Evolutionary conservation across 139 green algal species (phyloP).

Genomic region (Klebsormidium nitens): DNA sequence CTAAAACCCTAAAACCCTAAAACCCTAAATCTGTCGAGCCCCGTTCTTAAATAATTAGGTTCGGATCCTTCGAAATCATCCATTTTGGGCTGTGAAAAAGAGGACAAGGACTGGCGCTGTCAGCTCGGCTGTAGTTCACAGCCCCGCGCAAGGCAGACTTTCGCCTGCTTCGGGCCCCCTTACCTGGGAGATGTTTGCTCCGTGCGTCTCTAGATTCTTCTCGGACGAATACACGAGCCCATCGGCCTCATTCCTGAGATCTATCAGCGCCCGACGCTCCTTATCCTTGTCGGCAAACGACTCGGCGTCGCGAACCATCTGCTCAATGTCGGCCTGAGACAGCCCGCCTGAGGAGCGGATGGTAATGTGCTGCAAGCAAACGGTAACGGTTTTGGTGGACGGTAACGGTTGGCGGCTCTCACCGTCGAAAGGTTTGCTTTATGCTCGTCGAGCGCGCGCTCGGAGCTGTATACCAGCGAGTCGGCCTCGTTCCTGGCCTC

Average conservation of each 20-base stretch:
- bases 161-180: conserved; percentile 30
- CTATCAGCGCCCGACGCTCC: conserved; percentile 88
- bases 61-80: too few species aligned
- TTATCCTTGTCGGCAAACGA: conserved; percentile 75
- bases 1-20: too few species aligned
- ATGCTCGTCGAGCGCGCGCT: conserved; percentile 1
- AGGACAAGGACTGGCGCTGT: too few species aligned
- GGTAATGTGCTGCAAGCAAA: too few species aligned
- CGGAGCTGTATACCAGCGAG: conserved; percentile 71
- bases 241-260: conserved; percentile 46
- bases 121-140: too few species aligned
- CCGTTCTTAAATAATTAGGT: too few species aligned
- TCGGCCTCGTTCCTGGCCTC: conserved; percentile 92
- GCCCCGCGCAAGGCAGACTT: too few species aligned
- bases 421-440: too few species aligned
- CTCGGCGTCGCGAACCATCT: conserved; percentile 92
- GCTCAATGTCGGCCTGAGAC: conserved; percentile 84
- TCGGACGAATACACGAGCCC: conserved; percentile 53
- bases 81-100: too few species aligned
- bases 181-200: conserved; percentile 64
- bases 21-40: too few species aligned
- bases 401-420: too few species aligned
- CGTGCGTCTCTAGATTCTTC: conserved; percentile 89
- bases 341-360: conserved; percentile 66
- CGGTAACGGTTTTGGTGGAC: too few species aligned